Evolutionary conservation across 805 yeast species (phyloP).

Genomic region (Cyberlindnera euphorbiiphila): DNA sequence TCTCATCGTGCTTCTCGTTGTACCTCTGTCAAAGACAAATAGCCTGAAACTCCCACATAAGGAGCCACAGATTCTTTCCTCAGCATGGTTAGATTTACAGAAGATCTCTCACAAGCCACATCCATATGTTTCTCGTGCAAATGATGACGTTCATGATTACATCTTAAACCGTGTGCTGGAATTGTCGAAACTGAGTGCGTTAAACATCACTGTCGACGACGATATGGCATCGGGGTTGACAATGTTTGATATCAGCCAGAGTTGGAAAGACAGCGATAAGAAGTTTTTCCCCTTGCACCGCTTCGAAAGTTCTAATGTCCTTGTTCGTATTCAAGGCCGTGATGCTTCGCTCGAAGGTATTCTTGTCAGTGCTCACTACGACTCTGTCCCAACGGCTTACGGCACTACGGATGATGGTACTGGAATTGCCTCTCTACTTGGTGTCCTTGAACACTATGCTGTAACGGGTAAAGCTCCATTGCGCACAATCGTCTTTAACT

Average conservation of each 20-base stretch:
- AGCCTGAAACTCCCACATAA: slow-evolving; percentile 42
- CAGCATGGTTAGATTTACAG: slow-evolving; percentile 73
- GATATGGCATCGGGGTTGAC: slow-evolving; percentile 35
- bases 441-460: slow-evolving; percentile 52
- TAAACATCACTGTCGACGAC: slow-evolving; percentile 32
- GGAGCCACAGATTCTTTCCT: slow-evolving; percentile 34
- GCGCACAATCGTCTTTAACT: slow-evolving; percentile 74
- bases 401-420: slow-evolving; percentile 94
- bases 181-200: slow-evolving; percentile 28
- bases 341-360: slow-evolving; percentile 59
- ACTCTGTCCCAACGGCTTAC: slow-evolving; percentile 79
- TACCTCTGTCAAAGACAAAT: slow-evolving; percentile 36
- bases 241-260: slow-evolving; percentile 49
- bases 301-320: slow-evolving; percentile 78
- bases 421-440: slow-evolving; percentile 80
- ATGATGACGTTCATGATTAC: slow-evolving; percentile 73
- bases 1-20: slow-evolving; percentile 36
- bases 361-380: slow-evolving; percentile 80
- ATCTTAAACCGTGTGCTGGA: slow-evolving; percentile 41
- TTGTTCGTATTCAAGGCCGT: slow-evolving; percentile 69
- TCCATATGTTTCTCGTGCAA: slow-evolving; percentile 74
- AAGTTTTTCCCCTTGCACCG: slow-evolving; percentile 51
- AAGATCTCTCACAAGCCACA: slow-evolving; percentile 62
- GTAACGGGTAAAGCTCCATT: slow-evolving; percentile 46
- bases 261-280: slow-evolving; percentile 37